Conservation (phyloP, 331 rosid genomes). For the Rosa hybrid region DNA sequence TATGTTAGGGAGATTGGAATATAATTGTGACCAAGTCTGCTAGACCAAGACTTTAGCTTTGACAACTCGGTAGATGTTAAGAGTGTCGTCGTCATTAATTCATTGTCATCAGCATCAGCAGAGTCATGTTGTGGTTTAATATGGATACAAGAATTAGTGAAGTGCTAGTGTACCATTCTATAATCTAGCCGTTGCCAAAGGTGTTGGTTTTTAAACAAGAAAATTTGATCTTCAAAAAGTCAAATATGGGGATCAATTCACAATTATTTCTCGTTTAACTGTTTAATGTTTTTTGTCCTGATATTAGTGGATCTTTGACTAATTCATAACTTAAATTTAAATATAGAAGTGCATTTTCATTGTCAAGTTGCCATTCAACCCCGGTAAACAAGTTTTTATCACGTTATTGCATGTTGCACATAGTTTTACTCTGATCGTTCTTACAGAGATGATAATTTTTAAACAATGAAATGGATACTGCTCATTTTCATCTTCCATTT, state of each 20-base stretch:
- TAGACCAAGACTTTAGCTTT: not conserved
- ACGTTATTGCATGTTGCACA: not conserved
- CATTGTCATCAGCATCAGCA: not conserved
- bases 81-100: not conserved
- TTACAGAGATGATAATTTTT: not conserved
- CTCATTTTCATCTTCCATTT: not conserved
- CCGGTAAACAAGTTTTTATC: not conserved
- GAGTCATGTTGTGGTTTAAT: not conserved
- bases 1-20: conserved; percentile 2
- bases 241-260: not conserved
- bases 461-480: not conserved
- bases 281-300: not conserved
- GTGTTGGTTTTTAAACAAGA: not conserved
- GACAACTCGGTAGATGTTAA: not conserved
- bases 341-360: not conserved
- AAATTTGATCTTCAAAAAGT: not conserved
- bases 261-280: not conserved
- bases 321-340: not conserved
- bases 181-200: conserved; percentile 7
- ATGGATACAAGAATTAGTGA: not conserved
- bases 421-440: not conserved
- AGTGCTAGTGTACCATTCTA: not conserved
- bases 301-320: not conserved
- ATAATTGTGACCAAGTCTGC: not conserved
- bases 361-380: conserved; percentile 1